Conservation (phyloP, 805 yeast genomes). For the Kazachstania martiniae region DNA sequence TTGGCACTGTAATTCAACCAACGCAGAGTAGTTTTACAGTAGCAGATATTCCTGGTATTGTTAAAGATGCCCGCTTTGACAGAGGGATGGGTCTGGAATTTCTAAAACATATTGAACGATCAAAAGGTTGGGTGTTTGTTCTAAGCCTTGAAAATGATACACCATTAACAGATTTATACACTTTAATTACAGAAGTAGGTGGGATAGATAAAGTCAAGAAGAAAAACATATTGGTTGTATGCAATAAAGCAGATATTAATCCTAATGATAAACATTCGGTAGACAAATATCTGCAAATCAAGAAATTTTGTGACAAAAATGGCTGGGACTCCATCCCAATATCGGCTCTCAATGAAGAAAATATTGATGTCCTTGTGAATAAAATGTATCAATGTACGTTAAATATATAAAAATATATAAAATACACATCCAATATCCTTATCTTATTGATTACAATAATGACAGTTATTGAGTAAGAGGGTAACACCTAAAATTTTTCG, state of each 20-base stretch:
- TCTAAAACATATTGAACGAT: slow-evolving; percentile 83
- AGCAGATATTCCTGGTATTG: slow-evolving; percentile 95
- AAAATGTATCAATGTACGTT: slow-evolving; percentile 50
- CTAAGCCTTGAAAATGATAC: slow-evolving; percentile 57
- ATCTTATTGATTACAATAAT: too few species aligned
- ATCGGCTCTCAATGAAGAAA: slow-evolving; percentile 66
- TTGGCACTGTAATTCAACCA: slow-evolving; percentile 76
- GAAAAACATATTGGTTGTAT: slow-evolving; percentile 66
- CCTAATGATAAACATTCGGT: slow-evolving; percentile 30
- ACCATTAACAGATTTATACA: slow-evolving; percentile 56
- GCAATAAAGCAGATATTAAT: slow-evolving; percentile 85
- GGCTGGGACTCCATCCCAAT: slow-evolving; percentile 73
- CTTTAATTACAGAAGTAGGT: slow-evolving; percentile 54
- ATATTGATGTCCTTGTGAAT: slow-evolving; percentile 55
- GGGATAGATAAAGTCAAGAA: slow-evolving; percentile 49
- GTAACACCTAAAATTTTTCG: too few species aligned
- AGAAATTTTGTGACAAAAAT: slow-evolving; percentile 31
- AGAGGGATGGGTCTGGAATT: slow-evolving; percentile 93
- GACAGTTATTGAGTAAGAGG: too few species aligned
- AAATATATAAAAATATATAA: neutral
- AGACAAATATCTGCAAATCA: slow-evolving; percentile 37
- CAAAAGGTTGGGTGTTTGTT: slow-evolving; percentile 83
- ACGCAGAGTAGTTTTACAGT: slow-evolving; percentile 87
- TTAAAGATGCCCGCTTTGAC: slow-evolving; percentile 75
- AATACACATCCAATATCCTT: too few species aligned